Conservation (phyloP, 306 rosid species). For the Cucumis cinereus region DNA sequence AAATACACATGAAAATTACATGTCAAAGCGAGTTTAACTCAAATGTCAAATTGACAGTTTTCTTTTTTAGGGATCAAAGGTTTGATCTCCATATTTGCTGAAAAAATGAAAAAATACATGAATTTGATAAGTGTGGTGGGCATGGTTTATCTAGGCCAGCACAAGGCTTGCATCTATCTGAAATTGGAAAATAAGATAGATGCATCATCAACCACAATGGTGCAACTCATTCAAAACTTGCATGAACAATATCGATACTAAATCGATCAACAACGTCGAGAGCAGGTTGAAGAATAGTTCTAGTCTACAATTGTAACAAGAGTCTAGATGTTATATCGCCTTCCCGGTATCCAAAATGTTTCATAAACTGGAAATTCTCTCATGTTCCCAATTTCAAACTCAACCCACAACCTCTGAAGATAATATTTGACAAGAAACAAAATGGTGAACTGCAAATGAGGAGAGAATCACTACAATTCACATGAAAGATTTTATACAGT, state of each 20-base stretch:
- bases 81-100: no score
- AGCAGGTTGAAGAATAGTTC: neutral
- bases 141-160: no score
- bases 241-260: neutral
- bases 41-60: no score
- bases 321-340: neutral
- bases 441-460: neutral
- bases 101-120: neutral
- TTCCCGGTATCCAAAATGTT: neutral
- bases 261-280: neutral
- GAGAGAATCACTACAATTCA: conserved; percentile 1
- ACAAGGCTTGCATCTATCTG: neutral
- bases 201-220: neutral
- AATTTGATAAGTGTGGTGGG: neutral
- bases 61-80: no score
- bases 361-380: no score
- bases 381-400: neutral
- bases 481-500: conserved; percentile 1
- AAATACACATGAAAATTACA: no score
- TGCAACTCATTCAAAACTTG: neutral
- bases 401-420: neutral
- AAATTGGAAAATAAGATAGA: neutral
- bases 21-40: no score
- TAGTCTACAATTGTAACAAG: neutral
- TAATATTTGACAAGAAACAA: neutral